Evolutionary conservation across 2,329 filamentous ascomycete species (phyloP).

Genomic region (Sarocladium strictum): DNA sequence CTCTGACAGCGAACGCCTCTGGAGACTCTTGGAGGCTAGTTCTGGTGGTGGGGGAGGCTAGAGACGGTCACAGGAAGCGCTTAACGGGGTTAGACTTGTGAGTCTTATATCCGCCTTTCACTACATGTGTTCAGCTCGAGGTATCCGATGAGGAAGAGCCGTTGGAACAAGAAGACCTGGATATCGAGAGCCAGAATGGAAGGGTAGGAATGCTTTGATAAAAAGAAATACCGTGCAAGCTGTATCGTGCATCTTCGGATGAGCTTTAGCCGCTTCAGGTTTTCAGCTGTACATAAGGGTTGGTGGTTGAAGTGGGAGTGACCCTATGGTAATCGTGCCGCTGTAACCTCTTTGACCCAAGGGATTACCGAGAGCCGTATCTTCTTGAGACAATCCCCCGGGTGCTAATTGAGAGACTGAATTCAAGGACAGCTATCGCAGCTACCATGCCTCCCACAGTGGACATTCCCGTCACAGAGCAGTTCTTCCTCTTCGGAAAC

Average conservation of each 20-base stretch:
- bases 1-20: background rate
- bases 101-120: background rate
- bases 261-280: background rate
- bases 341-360: background rate
- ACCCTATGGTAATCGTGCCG: too few species aligned
- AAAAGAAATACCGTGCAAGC: too few species aligned
- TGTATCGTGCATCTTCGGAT: too few species aligned
- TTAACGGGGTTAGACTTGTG: background rate
- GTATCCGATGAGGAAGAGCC: background rate
- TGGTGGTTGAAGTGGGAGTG: background rate
- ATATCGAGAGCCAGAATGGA: constrained; percentile 7
- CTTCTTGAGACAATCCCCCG: too few species aligned
- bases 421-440: background rate
- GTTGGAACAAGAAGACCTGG: background rate
- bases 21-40: background rate
- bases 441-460: constrained; percentile 3
- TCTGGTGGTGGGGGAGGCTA: background rate
- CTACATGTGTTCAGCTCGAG: background rate
- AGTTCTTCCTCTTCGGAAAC: constrained; percentile 20
- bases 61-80: background rate
- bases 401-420: too few species aligned
- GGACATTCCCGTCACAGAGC: constrained; percentile 13
- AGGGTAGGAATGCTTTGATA: background rate
- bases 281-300: background rate
- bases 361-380: too few species aligned